Percentiles rank a stretch among this genome's conserved stretches.
Conservation (phyloP, 2,329 filamentous ascomycete genomes). For the Stagonosporopsis rhizophila region DNA sequence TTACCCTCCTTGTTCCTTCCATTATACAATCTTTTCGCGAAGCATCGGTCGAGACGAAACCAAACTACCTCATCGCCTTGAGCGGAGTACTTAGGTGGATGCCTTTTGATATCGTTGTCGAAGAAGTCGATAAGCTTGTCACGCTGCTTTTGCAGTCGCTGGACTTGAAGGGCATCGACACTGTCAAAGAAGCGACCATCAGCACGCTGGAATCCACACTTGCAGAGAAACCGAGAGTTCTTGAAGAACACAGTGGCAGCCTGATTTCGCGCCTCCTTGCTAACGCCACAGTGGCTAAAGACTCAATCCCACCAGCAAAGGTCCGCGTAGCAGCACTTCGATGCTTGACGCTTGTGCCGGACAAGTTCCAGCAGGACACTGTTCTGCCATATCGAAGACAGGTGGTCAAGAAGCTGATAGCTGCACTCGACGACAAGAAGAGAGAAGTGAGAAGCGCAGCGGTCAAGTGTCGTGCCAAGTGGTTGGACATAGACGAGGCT, state of each 20-base stretch:
- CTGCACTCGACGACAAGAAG: slow-evolving; percentile 68
- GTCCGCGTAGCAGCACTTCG: slow-evolving; percentile 58
- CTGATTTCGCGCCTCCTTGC: slow-evolving; percentile 64
- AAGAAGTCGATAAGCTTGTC: slow-evolving; percentile 64
- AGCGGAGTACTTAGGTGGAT: slow-evolving; percentile 67
- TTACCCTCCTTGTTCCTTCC: slow-evolving; percentile 64
- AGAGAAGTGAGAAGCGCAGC: slow-evolving; percentile 68
- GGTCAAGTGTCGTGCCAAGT: slow-evolving; percentile 66
- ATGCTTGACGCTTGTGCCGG: slow-evolving; percentile 58
- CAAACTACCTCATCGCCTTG: slow-evolving; percentile 69
- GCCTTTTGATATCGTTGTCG: slow-evolving; percentile 65
- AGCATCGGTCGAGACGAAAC: slow-evolving; percentile 57
- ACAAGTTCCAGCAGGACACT: slow-evolving; percentile 56
- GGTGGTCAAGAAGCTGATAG: slow-evolving; percentile 63
- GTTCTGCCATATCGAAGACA: slow-evolving; percentile 64
- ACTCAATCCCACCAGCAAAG: slow-evolving; percentile 39
- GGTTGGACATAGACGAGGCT: slow-evolving; percentile 66
- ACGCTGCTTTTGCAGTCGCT: slow-evolving; percentile 69
- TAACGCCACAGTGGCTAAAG: slow-evolving; percentile 41
- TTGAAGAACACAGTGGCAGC: slow-evolving; percentile 64
- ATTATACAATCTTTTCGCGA: slow-evolving; percentile 62
- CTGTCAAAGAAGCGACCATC: slow-evolving; percentile 67
- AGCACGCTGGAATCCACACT: slow-evolving; percentile 66
- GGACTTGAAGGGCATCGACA: slow-evolving; percentile 60
- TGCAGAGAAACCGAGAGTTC: slow-evolving; percentile 60